These are phyloP conservation scores for Diaporthe velutina DNA, from an alignment of 2,329 filamentous ascomycete genomes.

Conservation along the genomic window DNA sequence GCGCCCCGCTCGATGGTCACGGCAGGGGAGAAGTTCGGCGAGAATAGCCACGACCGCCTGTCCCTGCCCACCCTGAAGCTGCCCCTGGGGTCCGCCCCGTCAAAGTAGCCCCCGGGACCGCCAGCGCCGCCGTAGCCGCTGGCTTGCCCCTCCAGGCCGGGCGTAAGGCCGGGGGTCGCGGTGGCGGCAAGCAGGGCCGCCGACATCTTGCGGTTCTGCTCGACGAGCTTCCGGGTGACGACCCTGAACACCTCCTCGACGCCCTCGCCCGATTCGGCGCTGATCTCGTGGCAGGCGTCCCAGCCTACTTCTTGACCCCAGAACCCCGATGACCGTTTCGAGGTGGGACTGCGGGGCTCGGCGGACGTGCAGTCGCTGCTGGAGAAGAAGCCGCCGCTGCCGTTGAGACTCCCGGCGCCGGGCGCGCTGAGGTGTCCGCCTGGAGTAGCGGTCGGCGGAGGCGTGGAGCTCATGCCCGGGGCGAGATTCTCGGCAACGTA, in stretches of 20 bases:
- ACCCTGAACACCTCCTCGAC: slow-evolving; percentile 95
- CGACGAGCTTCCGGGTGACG: slow-evolving; percentile 72
- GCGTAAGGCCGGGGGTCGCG: slow-evolving; percentile 63
- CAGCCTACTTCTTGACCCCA: slow-evolving; percentile 95
- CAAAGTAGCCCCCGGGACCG: slow-evolving; percentile 58
- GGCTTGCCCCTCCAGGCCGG: slow-evolving; percentile 55
- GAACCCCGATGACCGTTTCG: slow-evolving; percentile 79
- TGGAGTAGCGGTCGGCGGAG: slow-evolving; percentile 68
- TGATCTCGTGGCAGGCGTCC: slow-evolving; percentile 98
- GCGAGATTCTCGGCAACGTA: slow-evolving; percentile 95
- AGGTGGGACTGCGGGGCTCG: slow-evolving; percentile 71
- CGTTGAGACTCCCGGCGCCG: slow-evolving; percentile 39
- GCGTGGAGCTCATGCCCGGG: slow-evolving; percentile 75
- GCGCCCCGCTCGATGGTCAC: slow-evolving; percentile 61
- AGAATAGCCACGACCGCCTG: slow-evolving; percentile 73
- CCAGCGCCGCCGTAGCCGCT: slow-evolving; percentile 38
- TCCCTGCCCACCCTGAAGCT: slow-evolving; percentile 72
- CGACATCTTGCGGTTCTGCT: slow-evolving; percentile 74
- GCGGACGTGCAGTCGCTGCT: slow-evolving; percentile 44
- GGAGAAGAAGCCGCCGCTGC: slow-evolving; percentile 46
- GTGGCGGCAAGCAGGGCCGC: slow-evolving; percentile 69
- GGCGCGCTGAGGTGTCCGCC: slow-evolving; percentile 37
- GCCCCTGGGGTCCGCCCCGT: slow-evolving; percentile 59
- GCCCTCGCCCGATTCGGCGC: slow-evolving; percentile 91
- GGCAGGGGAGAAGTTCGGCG: slow-evolving; percentile 64